Base-by-base conservation (phyloP, 129 eudicot species). In the Heracleum sosnowskyi region DNA sequence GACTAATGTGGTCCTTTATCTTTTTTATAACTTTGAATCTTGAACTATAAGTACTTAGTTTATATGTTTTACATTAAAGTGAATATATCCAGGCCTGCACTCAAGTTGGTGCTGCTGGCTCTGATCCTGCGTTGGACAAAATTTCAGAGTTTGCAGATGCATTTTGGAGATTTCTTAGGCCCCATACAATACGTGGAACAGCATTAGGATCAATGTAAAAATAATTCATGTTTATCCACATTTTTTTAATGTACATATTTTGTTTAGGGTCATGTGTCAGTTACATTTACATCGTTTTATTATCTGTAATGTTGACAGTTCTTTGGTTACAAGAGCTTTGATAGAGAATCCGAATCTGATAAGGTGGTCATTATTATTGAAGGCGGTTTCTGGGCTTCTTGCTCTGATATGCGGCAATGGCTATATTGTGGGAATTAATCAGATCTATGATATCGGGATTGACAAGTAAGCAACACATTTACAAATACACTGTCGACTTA, bases 361-460 rank as follows among this genome's bases (percentile, higher is more conserved):
- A 84, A 87, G 85, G 84, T 95, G 99, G 99, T 92, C 99, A 28
- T 87, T 92, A 29, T 37, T 90, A 79, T 68, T 87, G 81, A 95
- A 95, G 86, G 99, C 99, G 1, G 64, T 92, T 46, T 86, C 94
- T 69, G 99, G 99, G 76, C 99, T 95, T 77, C 64, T 90, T 71
- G 99, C 97, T 83, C 85, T 95, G 78, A 88, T 95, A 76, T 95
- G 99, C 57, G 99, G 99, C 51, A 95, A 95, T 82, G 99, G 99
- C 79, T 95, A 90, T 83, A 95, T 95, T 37, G 99, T 95, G 45
- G 99, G 99, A 82, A 90, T 95, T 73, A 95, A 95, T 85, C 99
- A 95, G 87, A 95, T 95, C 78, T 95, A 95, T 84, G 99, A 95
- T 81, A 93, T 95, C 55, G 97, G 97, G 62, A 95, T 95, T 75